phyloP scores from a whole-genome alignment of 805 yeast species.

The Clavispora fructus region DNA sequence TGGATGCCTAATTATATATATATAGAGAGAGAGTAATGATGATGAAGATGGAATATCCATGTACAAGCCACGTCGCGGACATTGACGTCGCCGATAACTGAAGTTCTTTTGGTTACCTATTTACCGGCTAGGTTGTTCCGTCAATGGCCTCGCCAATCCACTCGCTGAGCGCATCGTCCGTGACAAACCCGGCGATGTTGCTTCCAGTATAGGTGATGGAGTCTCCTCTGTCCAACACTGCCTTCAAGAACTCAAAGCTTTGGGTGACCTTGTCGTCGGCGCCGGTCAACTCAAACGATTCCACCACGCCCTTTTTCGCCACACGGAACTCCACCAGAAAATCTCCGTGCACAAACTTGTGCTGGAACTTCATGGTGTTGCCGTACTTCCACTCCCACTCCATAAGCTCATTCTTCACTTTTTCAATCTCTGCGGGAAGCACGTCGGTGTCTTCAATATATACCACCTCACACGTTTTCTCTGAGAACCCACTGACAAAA shows the following conservation, averaged over 20 bases:
- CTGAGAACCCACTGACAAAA: constrained; percentile 18
- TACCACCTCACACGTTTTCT: constrained; percentile 9
- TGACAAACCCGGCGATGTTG: constrained; percentile 39
- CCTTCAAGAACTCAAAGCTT: constrained; percentile 31
- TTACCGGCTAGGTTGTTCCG: constrained; percentile 28
- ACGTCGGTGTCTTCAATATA: constrained; percentile 21
- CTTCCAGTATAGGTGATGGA: constrained; percentile 36
- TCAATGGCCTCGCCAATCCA: constrained; percentile 45
- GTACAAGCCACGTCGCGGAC: too few relatives aligned
- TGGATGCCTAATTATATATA: background rate
- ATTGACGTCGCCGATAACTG: too few relatives aligned
- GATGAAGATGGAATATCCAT: too few relatives aligned
- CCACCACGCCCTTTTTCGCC: constrained; percentile 36
- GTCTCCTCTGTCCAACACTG: constrained; percentile 21
- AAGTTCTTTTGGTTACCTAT: constrained; percentile 1
- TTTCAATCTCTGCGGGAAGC: constrained; percentile 35
- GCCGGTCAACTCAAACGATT: constrained; percentile 15
- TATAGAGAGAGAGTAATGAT: background rate
- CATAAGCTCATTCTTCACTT: constrained; percentile 37
- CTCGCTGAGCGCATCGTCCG: constrained; percentile 38
- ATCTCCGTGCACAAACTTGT: constrained; percentile 35
- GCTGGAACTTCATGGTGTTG: constrained; percentile 68
- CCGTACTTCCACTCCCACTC: constrained; percentile 76
- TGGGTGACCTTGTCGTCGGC: constrained; percentile 8
- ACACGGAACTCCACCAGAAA: constrained; percentile 38